These are phyloP conservation scores for Millerago galiae DNA, from an alignment of 805 yeast species.

Conservation along the genomic window DNA sequence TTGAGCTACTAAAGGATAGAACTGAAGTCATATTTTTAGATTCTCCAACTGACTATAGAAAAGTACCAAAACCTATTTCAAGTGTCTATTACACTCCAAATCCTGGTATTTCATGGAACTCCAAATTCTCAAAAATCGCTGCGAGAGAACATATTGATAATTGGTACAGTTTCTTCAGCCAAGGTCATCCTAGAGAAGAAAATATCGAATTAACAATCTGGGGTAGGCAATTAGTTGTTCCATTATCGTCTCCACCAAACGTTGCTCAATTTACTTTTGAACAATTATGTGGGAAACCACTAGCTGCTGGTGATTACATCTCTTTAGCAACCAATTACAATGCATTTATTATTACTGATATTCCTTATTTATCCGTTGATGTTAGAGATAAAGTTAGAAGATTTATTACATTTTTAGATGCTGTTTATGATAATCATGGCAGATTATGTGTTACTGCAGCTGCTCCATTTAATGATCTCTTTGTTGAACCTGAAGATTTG, in stretches of 20 bases:
- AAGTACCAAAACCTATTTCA: constrained; percentile 75
- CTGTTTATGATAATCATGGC: constrained; percentile 88
- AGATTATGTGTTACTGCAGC: constrained; percentile 85
- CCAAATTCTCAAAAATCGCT: constrained; percentile 42
- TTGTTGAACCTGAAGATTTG: constrained; percentile 71
- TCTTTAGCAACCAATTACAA: constrained; percentile 71
- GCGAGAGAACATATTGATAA: constrained; percentile 57
- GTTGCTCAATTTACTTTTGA: constrained; percentile 89
- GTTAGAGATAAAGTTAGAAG: constrained; percentile 82
- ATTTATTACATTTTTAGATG: constrained; percentile 91
- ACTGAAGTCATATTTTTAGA: constrained; percentile 75
- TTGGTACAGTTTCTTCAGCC: constrained; percentile 80
- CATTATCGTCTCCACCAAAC: constrained; percentile 64
- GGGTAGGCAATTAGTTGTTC: constrained; percentile 82
- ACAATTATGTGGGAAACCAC: constrained; percentile 78
- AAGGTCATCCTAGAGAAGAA: constrained; percentile 39
- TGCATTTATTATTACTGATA: constrained; percentile 84
- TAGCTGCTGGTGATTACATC: constrained; percentile 93
- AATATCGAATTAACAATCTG: constrained; percentile 54
- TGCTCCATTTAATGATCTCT: constrained; percentile 75
- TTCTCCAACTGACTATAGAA: constrained; percentile 92
- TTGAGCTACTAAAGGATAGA: constrained; percentile 64
- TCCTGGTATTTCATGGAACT: constrained; percentile 48
- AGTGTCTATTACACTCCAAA: constrained; percentile 73
- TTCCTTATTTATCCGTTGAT: constrained; percentile 74